phyloP scores from a whole-genome alignment of 371 early-diverging fungal genomes.

The Parasitella parasitica region DNA sequence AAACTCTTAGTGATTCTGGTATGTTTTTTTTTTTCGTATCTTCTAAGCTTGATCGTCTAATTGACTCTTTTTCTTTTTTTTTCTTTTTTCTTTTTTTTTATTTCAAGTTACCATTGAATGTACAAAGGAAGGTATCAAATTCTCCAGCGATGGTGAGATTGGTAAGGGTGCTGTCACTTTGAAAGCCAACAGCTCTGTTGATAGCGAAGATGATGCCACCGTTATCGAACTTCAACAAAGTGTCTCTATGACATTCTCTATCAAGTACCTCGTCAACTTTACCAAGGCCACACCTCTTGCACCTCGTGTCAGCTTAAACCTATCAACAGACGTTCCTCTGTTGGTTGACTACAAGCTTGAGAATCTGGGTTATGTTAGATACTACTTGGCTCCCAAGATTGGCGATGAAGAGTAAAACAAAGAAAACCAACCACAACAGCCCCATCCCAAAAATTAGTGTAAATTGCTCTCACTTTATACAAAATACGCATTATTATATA shows the following conservation, averaged over 20 bases:
- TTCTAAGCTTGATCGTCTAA: too few species aligned
- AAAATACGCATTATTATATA: not conserved
- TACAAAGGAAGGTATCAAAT: constrained; percentile 92
- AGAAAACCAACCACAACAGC: not conserved
- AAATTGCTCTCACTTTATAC: not conserved
- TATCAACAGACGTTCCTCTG: constrained; percentile 89
- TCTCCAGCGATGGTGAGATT: constrained; percentile 87
- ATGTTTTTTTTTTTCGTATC: too few species aligned
- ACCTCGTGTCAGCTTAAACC: constrained; percentile 73
- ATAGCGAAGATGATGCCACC: constrained; percentile 77
- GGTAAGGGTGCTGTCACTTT: constrained; percentile 85
- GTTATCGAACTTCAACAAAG: constrained; percentile 78
- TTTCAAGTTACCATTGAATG: constrained; percentile 79
- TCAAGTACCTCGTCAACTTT: constrained; percentile 94
- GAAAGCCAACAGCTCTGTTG: constrained; percentile 76
- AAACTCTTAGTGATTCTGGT: constrained; percentile 85
- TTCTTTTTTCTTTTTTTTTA: not conserved
- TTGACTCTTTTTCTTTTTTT: not conserved
- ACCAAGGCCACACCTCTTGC: constrained; percentile 94
- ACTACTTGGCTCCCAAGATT: constrained; percentile 74
- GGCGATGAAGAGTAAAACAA: constrained; percentile 29
- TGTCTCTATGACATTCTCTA: constrained; percentile 84
- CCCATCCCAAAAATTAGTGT: not conserved
- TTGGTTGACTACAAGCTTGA: constrained; percentile 93
- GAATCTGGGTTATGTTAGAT: constrained; percentile 91